phyloP scores from a whole-genome alignment of 2,329 filamentous ascomycete genomes.

The Chaetoscypha palmicola region DNA sequence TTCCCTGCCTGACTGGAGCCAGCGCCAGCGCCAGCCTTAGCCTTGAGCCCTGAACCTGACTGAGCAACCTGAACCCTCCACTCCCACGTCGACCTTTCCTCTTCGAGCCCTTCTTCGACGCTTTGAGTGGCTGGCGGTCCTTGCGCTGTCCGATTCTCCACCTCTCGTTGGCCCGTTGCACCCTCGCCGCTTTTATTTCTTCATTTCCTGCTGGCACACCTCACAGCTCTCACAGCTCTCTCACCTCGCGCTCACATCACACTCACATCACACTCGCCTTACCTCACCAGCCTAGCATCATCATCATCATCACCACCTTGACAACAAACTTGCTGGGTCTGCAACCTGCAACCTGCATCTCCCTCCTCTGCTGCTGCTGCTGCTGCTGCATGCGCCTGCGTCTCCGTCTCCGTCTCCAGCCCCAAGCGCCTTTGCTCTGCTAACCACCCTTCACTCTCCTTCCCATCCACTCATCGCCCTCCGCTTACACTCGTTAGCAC shows the following conservation, averaged over 20 bases:
- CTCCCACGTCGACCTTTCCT: no score
- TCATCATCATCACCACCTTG: background rate
- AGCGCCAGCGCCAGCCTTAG: no score
- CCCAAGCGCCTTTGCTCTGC: slow-evolving; percentile 10
- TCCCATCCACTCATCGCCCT: background rate
- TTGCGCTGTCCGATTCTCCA: background rate
- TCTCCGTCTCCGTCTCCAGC: slow-evolving; percentile 8
- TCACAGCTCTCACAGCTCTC: background rate
- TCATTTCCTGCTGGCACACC: background rate
- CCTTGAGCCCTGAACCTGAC: no score
- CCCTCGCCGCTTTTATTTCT: slow-evolving; percentile 10
- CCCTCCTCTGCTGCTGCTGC: no score
- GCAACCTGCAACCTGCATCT: background rate
- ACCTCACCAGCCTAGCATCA: background rate
- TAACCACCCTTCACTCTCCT: slow-evolving; percentile 5
- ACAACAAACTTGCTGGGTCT: background rate
- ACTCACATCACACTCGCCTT: background rate
- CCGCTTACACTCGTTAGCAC: slow-evolving; percentile 17
- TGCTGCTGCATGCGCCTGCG: slow-evolving; percentile 7
- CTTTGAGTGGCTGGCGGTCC: no score
- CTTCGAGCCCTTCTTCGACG: no score
- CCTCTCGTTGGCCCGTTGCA: slow-evolving; percentile 17
- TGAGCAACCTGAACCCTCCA: no score
- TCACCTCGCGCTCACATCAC: background rate
- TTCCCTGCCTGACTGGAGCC: no score